phyloP scores from a whole-genome alignment of 352 stramenopile genomes.

The Globisporangium splendens region DNA sequence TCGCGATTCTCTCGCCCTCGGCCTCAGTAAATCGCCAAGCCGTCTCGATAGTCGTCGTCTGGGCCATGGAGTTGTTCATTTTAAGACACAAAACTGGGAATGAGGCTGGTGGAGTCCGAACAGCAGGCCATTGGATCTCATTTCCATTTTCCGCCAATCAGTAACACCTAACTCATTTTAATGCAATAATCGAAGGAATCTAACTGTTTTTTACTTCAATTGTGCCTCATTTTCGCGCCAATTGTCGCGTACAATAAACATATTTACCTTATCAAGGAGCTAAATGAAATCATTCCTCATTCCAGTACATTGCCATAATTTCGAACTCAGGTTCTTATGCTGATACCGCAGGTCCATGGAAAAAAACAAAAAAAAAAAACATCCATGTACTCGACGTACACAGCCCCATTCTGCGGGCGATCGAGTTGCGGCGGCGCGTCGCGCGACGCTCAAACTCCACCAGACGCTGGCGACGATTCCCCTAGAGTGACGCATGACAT shows the following conservation, averaged over 20 bases:
- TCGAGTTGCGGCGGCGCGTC: conserved; percentile 3
- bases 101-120: background rate
- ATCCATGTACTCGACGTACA: conserved; percentile 11
- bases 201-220: too few species aligned
- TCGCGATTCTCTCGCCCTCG: conserved; percentile 48
- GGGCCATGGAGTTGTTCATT: background rate
- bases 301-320: too few species aligned
- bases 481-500: conserved; percentile 1
- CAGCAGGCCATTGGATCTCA: too few species aligned
- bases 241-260: background rate
- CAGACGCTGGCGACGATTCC: conserved; percentile 8
- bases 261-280: background rate
- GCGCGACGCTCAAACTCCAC: conserved; percentile 1
- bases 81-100: background rate
- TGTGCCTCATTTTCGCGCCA: too few species aligned
- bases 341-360: conserved; percentile 2
- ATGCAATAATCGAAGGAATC: background rate
- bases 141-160: conserved; percentile 7
- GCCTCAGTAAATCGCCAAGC: conserved; percentile 59
- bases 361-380: too few species aligned
- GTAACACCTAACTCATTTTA: background rate
- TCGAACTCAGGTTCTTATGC: too few species aligned
- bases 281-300: too few species aligned
- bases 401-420: conserved; percentile 10
- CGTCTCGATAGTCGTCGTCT: conserved; percentile 71